Evolutionary conservation across 805 yeast species (phyloP), one percentile per base, ranked within the genome.

Genomic region (Myxozyma neotropica): DNA sequence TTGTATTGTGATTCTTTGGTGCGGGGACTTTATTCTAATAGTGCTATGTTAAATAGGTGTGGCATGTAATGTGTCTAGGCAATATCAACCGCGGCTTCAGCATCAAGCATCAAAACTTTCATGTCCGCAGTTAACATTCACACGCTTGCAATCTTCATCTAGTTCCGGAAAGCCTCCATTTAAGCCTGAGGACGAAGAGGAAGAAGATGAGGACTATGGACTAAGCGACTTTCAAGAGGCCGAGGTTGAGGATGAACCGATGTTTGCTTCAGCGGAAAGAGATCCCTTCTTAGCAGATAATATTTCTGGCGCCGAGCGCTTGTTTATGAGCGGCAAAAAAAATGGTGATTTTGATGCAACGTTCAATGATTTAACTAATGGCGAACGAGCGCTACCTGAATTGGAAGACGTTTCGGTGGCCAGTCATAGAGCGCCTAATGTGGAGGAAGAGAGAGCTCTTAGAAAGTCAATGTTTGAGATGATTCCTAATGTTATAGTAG

Each of bases 241-340:
- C 24, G 61, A 45, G 38, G 61, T 61, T 13, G 64, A 57, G 27
- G 64, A 61, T 29, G 64, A 61, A n/a, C 50, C 59, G 13, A 43
- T 53, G 53, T 61, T 61, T 49, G 50, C 56, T 10, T 36, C 51
- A 8, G 52, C 56, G 7, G 59, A 57, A 27, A 39, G 44, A 13
- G 50, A 38, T 21, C 56, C 53, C 5, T 21, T 17, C 10, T 47
- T 27, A 15, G 17, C 48, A 17, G 43, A 33, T 13, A 40, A 23
- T 23, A 31, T 13, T 13, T 48, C 49, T 33, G 43, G 12, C 12
- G 53, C 40, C 24, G 59, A 58, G 49, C 49, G 29, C 15, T 8
- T 33, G 12, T 58, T 43, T 48, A 31, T 50, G 38, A 27, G 21
- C 21, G 45, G 27, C 29, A 23, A 19, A 6, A 23, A 19, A 6